These are phyloP conservation scores for Heliamphora pulchella DNA, from an alignment of 179 eudicot genomes.

Conservation along the genomic window DNA sequence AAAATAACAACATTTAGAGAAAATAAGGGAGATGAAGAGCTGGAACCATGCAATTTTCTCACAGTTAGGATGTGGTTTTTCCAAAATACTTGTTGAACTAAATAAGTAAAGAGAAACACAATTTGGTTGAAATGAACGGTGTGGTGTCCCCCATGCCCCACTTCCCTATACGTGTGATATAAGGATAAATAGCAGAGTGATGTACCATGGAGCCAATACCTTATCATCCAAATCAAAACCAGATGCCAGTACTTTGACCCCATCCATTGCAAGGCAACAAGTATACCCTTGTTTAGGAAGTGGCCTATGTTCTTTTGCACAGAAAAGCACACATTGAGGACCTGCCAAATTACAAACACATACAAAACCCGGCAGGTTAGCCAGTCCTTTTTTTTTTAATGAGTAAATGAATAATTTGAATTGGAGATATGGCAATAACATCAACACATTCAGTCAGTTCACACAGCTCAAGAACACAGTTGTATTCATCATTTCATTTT, in stretches of 20 bases:
- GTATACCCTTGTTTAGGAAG: conserved; percentile 76
- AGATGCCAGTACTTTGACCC: conserved; percentile 79
- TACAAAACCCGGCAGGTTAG: neutral
- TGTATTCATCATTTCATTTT: neutral
- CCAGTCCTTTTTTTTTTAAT: neutral
- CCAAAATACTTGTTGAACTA: neutral
- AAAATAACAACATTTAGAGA: neutral
- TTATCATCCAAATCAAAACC: conserved; percentile 74
- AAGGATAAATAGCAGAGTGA: neutral
- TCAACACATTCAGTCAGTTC: neutral
- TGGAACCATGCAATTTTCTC: neutral
- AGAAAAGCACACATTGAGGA: conserved; percentile 86
- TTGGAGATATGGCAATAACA: neutral
- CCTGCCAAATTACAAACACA: conserved; percentile 35
- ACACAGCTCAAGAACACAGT: neutral
- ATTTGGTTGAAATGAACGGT: neutral
- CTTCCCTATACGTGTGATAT: neutral
- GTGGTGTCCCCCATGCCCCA: neutral
- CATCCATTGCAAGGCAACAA: conserved; percentile 98
- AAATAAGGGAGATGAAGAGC: neutral
- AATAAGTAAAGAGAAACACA: neutral
- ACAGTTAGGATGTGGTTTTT: neutral
- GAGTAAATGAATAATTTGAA: neutral
- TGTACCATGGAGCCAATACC: conserved; percentile 35
- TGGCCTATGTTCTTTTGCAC: conserved; percentile 78